A percentile compares a stretch with the other conserved stretches of the same genome.
Evolutionary conservation across 2,329 filamentous ascomycete species (phyloP).

Genomic region (Colletotrichum sp.): DNA sequence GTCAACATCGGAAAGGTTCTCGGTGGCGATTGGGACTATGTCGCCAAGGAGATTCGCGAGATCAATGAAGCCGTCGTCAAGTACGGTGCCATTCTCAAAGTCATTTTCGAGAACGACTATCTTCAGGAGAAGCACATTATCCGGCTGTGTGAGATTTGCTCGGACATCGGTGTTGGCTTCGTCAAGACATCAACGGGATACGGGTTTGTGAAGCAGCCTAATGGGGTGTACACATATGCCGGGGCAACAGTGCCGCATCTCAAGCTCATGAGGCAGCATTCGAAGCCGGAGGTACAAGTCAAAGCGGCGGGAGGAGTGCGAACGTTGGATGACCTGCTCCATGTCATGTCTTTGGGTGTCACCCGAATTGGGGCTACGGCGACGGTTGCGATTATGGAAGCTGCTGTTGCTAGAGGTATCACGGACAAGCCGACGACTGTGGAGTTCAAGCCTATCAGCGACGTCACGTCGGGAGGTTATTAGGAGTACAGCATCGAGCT

Average conservation of each 20-base stretch:
- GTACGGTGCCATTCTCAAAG: constrained; percentile 56
- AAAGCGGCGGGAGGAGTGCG: constrained; percentile 65
- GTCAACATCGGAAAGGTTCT: constrained; percentile 65
- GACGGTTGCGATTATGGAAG: constrained; percentile 59
- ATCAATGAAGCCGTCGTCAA: constrained; percentile 53
- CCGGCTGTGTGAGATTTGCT: constrained; percentile 60
- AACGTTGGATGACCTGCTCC: constrained; percentile 60
- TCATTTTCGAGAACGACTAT: constrained; percentile 69
- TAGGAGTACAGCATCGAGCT: background rate
- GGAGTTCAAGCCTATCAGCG: background rate
- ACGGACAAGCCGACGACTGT: constrained; percentile 27
- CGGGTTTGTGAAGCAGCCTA: constrained; percentile 60
- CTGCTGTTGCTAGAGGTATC: constrained; percentile 57
- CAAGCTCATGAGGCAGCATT: constrained; percentile 56
- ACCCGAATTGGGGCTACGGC: constrained; percentile 62
- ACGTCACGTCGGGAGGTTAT: background rate
- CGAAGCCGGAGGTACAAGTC: constrained; percentile 51
- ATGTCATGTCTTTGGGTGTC: constrained; percentile 59
- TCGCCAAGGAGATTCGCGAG: constrained; percentile 52
- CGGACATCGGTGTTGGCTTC: constrained; percentile 54
- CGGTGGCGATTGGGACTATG: constrained; percentile 61
- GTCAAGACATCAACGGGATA: constrained; percentile 68
- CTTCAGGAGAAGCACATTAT: constrained; percentile 54
- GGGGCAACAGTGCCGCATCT: constrained; percentile 58
- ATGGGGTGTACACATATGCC: constrained; percentile 56